Base-by-base conservation (phyloP, 2,329 filamentous ascomycete species). In the Neobulgaria alba region DNA sequence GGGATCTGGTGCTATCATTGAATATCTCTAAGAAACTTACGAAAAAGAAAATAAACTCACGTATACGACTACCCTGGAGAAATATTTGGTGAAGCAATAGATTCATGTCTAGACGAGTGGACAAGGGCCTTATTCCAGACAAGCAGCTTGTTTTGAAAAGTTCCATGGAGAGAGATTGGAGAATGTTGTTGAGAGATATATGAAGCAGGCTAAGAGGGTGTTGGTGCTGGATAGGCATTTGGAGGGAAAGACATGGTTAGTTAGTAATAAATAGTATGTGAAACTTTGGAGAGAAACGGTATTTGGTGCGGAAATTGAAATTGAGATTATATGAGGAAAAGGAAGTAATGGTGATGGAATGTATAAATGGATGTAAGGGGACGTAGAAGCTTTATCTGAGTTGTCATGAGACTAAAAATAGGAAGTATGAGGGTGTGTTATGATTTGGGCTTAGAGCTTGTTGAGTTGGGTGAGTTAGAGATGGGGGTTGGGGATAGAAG, bases 1-100 rank as follows among this genome's bases (percentile, higher is more conserved):
- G 63, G 67, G 69, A 48, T 63, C 59, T 19, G 64, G 64, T 7
- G 66, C 67, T 1, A 65, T 67, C 41, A 54, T 70, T 42, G 60
- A 65, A 35, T 70, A 69, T 38, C 42, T 69, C 4, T 45, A 61
- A 32, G 58, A 62, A 29, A 55, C 51, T 7, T 68, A 68, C 54
- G 64, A 68, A 51, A 60, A 52, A 18, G 46, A 59, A 4, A 42
- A 60, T 20, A 59, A 55, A 29, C 41, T 67, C 31, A 60, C 54
- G 36, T 66, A 61, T 47, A 43, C 47, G 10, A 36, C 43, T 8
- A 52, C 51, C 7, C 49, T 52, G 3, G 58, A 63, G 34, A 56
- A 60, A 33, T 57, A 57, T 30, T 47, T 53, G 7, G 45, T 55
- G 10, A 56, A 58, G 30, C 60, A 64, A 49, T 68, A 60, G 55